Conservation (phyloP, 768 basidiomycete genomes). For the Phylloporus sp. region DNA sequence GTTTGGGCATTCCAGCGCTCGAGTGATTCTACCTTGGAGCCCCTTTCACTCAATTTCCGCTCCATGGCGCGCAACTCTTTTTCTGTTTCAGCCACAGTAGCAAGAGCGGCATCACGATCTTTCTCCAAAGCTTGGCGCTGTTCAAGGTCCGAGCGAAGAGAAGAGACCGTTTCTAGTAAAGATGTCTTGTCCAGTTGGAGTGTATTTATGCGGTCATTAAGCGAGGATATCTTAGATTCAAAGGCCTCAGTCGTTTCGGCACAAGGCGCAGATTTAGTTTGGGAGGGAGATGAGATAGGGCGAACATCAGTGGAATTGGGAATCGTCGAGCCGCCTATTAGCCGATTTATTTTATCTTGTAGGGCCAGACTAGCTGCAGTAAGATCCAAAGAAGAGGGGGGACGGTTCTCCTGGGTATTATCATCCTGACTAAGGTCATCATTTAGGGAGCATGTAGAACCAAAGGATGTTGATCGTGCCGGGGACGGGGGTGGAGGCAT, state of each 20-base stretch:
- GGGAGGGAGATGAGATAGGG: slow-evolving; percentile 24
- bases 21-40: slow-evolving; percentile 43
- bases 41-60: slow-evolving; percentile 41
- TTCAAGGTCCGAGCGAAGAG: slow-evolving; percentile 20
- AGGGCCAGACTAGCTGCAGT: slow-evolving; percentile 38
- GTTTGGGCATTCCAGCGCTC: slow-evolving; percentile 41
- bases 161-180: slow-evolving; percentile 38
- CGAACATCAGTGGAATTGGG: slow-evolving; percentile 10
- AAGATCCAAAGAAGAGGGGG: slow-evolving; percentile 32
- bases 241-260: slow-evolving; percentile 5
- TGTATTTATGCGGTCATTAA: slow-evolving; percentile 45
- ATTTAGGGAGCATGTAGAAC: slow-evolving; percentile 37
- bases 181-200: slow-evolving; percentile 71
- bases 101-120: slow-evolving; percentile 43
- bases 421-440: slow-evolving; percentile 25
- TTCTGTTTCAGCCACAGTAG: slow-evolving; percentile 42
- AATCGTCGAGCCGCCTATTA: slow-evolving; percentile 34
- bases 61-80: slow-evolving; percentile 39
- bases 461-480: slow-evolving; percentile 29
- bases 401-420: slow-evolving; percentile 7
- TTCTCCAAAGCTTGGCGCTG: slow-evolving; percentile 32
- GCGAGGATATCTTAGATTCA: slow-evolving; percentile 17
- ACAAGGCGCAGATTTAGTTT: slow-evolving; percentile 40
- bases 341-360: slow-evolving; percentile 47
- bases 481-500: slow-evolving; percentile 83